Conservation (phyloP, 78 protist genomes). For the Emiliania huxleyi region DNA sequence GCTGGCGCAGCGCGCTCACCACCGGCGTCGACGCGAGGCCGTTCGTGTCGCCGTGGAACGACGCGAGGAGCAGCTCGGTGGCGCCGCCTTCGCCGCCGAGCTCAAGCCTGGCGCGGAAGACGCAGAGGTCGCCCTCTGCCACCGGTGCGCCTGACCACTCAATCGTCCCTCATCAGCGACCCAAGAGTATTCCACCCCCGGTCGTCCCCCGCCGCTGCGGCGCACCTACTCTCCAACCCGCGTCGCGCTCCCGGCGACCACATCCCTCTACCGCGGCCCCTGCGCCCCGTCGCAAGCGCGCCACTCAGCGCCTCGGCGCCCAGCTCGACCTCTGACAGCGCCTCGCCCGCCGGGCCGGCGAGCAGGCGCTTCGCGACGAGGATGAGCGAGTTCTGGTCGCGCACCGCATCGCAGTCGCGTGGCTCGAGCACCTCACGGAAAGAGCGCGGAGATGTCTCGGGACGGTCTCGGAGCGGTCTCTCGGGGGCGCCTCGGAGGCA, state of each 20-base stretch:
- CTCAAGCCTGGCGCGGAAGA: too few species aligned
- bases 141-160: too few species aligned
- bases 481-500: background rate
- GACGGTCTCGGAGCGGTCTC: constrained; percentile 1
- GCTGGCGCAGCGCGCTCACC: background rate
- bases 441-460: background rate
- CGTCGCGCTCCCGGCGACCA: too few species aligned
- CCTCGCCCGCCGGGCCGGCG: background rate
- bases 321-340: background rate
- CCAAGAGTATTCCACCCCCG: too few species aligned
- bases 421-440: background rate
- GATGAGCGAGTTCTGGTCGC: constrained; percentile 35
- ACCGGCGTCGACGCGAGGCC: constrained; percentile 52
- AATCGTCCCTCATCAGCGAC: too few species aligned
- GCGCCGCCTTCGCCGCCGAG: too few species aligned
- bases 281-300: background rate
- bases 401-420: background rate
- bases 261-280: too few species aligned
- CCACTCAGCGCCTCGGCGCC: background rate
- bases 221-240: too few species aligned
- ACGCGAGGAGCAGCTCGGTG: background rate
- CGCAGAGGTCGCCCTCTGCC: too few species aligned
- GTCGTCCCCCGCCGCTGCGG: too few species aligned
- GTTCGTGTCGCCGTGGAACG: constrained; percentile 62
- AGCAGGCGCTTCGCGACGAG: background rate